Evolutionary conservation across 169 alveolate species (phyloP), one percentile per base, ranked within the genome.

Genomic region (Fabrea salina): DNA sequence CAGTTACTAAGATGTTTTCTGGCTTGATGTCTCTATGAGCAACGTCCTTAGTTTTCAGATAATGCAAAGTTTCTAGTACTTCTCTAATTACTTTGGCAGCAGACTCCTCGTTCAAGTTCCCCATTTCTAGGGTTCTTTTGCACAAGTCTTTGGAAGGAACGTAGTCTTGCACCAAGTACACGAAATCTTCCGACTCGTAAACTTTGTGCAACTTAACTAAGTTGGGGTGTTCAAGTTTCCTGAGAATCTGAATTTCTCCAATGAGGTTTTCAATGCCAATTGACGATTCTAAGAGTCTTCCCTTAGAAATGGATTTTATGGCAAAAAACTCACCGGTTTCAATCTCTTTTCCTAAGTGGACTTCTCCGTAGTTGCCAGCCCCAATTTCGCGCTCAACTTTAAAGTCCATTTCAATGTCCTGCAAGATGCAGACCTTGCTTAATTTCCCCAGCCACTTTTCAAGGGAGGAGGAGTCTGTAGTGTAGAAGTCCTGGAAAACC

Each of bases 21-120:
- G 86, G 86, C 47, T 71, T 72, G n/a, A 81, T 30, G 71, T 87
- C 92, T 58, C 92, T 47, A 67, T 87, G 92, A 16, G 84, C 80
- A 37, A 83, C 76, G 16, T 81, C 77, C 51, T 83, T 79, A 0
- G 87, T 53, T 53, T 87, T 90, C 39, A 78, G 54, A 67, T 87
- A 87, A 27, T 83, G 54, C 25, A 84, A 35, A 13, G 88, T 90
- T 57, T 53, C 43, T 13, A 83, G 82, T 40, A 87, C 68, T 58
- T 87, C 58, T 44, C 75, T 76, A 0, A 87, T 87, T 16, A 87
- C 64, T 32, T 83, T 76, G 16, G 88, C 90, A n/a, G 84, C 92
- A 32, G 35, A 66, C 13, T 61, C 25, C 72, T 76, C 82, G 40
- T 51, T 35, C 11, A 80, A 44, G 22, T n/a, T 22, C 0, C 68